Evolutionary conservation across 2,329 filamentous ascomycete genomes (phyloP).

Genomic region (Leptoxyphium fumago): DNA sequence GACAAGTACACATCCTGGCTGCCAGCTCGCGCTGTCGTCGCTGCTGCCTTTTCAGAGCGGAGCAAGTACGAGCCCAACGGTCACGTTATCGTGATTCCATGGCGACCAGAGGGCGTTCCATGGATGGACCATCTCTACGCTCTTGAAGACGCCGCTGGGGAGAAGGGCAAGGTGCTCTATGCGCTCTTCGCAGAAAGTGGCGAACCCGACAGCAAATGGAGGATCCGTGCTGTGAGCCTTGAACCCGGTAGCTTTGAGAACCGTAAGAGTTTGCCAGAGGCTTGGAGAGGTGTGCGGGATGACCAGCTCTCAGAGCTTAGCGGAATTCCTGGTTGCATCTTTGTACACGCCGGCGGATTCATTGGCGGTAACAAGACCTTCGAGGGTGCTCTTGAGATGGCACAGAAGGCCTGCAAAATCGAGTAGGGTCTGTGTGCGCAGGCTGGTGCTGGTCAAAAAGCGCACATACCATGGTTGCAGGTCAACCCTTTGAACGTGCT

Average conservation of each 20-base stretch:
- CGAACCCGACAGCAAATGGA: conserved; percentile 67
- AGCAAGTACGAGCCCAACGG: conserved; percentile 55
- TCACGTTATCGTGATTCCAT: conserved; percentile 60
- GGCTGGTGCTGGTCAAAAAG: background rate
- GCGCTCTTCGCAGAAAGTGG: conserved; percentile 82
- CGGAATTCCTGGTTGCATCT: conserved; percentile 62
- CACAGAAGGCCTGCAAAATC: conserved; percentile 44
- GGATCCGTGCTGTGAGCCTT: conserved; percentile 81
- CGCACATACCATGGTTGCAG: no score
- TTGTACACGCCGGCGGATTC: conserved; percentile 89
- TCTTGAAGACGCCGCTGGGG: conserved; percentile 50
- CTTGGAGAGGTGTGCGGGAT: conserved; percentile 84
- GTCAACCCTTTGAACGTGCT: no score
- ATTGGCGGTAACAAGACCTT: conserved; percentile 91
- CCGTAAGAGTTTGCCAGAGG: conserved; percentile 76
- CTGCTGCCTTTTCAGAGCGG: conserved; percentile 58
- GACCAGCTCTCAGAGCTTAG: conserved; percentile 62
- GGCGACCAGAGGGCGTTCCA: conserved; percentile 55
- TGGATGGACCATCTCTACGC: conserved; percentile 96
- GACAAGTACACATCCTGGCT: conserved; percentile 69
- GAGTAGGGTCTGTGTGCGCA: background rate
- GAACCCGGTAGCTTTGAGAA: conserved; percentile 78
- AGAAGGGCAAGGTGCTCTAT: conserved; percentile 51
- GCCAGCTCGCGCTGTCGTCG: conserved; percentile 68
- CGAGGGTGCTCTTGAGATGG: conserved; percentile 78